Percentiles rank a stretch among this genome's conserved stretches.
Evolutionary conservation across 2,329 filamentous ascomycete genomes (phyloP).

Genomic region (Sarocladium strictum): DNA sequence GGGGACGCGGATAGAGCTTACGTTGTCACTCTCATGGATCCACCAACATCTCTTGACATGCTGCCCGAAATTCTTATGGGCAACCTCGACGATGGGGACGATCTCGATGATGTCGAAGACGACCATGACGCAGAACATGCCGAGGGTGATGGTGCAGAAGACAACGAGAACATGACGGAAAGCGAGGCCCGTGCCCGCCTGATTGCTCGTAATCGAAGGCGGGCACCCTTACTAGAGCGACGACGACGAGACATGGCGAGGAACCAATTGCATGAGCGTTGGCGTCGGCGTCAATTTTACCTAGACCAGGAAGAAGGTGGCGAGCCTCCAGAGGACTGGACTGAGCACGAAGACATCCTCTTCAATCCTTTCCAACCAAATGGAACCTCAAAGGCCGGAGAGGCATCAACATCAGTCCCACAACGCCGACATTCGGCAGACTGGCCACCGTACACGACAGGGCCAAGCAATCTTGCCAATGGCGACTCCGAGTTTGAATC

Average conservation of each 20-base stretch:
- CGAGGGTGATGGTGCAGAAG: constrained; percentile 18
- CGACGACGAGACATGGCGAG: constrained; percentile 39
- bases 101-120: constrained; percentile 20
- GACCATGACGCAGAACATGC: constrained; percentile 21
- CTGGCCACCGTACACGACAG: neutral
- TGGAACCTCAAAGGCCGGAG: constrained; percentile 11
- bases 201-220: constrained; percentile 28
- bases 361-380: constrained; percentile 24
- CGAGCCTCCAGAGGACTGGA: constrained; percentile 57
- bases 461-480: neutral
- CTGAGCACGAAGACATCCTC: constrained; percentile 52
- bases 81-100: constrained; percentile 21
- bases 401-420: neutral
- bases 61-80: constrained; percentile 33
- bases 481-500: neutral
- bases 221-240: constrained; percentile 32
- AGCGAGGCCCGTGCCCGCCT: constrained; percentile 34
- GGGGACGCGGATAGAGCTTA: constrained; percentile 29
- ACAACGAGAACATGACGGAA: constrained; percentile 25
- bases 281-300: constrained; percentile 74
- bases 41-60: constrained; percentile 37
- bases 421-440: neutral
- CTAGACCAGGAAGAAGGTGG: constrained; percentile 79
- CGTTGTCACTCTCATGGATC: constrained; percentile 38
- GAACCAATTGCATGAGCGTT: constrained; percentile 60